Evolutionary conservation across 2,329 filamentous ascomycete species (phyloP).

Genomic region (Plenodomus biglobosus): DNA sequence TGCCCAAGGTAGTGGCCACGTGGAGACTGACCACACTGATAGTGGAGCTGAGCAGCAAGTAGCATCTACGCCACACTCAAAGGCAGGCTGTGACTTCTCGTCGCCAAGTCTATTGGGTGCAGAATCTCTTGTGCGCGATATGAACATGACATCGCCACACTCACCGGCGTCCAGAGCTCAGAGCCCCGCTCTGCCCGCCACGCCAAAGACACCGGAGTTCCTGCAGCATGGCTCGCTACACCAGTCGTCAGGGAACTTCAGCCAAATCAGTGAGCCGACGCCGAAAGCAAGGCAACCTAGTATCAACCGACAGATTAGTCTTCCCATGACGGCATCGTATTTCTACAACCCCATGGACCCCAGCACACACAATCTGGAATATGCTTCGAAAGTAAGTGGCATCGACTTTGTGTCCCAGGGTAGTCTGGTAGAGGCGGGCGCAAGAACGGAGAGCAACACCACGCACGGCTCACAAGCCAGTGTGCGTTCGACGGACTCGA

Average conservation of each 20-base stretch:
- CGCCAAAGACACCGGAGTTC: conserved; percentile 42
- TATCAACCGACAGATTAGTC: conserved; percentile 49
- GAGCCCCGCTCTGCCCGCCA: conserved; percentile 42
- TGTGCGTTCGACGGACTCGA: conserved; percentile 16
- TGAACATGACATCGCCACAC: conserved; percentile 52
- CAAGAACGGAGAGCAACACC: conserved; percentile 22
- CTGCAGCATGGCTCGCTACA: conserved; percentile 38
- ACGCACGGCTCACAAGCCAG: conserved; percentile 26
- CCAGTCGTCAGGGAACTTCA: conserved; percentile 25
- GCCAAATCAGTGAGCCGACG: conserved; percentile 41
- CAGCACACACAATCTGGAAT: conserved; percentile 50
- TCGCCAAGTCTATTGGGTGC: conserved; percentile 51
- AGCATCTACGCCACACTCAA: conserved; percentile 21
- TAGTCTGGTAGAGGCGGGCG: neutral
- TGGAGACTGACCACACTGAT: conserved; percentile 10
- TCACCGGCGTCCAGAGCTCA: conserved; percentile 43
- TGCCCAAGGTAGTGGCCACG: conserved; percentile 2
- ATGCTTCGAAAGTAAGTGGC: conserved; percentile 50
- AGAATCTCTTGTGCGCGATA: conserved; percentile 51
- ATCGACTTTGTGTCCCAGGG: conserved; percentile 42
- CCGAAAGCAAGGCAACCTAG: conserved; percentile 37
- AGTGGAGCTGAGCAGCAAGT: conserved; percentile 14
- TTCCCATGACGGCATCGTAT: conserved; percentile 49
- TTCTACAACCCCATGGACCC: conserved; percentile 49
- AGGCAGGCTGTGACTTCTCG: conserved; percentile 30